Base-by-base conservation (phyloP, 371 early-diverging fungal genomes). In the Syncephalastrum monosporum region DNA sequence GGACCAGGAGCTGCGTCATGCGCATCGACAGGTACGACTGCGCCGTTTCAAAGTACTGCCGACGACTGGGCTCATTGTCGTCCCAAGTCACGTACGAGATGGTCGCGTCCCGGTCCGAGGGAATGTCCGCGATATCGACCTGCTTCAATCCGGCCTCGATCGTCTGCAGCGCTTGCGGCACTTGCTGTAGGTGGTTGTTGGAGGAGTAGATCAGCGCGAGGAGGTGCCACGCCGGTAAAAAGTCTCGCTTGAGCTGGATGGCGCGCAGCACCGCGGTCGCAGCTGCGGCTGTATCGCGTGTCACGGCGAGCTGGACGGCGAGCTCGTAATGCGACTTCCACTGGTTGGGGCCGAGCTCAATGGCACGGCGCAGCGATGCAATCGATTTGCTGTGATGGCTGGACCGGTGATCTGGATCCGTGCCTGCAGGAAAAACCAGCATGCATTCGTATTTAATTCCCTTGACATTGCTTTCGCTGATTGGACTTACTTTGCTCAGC, bases 161-260 rank as follows among this genome's bases (percentile, higher is more conserved):
- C 7, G 29, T 29, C 29, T 51, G n/a, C 46, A 54, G 25, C 53
- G 49, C 47, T 61, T 57, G 7, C 86, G 29, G 29, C 29, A 29
- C 29, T 29, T 29, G 29, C 29, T 29, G 29, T 3, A 29, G 29
- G 7, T 29, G 29, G 7, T 29, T 29, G 29, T 29, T 29, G 29
- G 71, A 82, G n/a, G 91, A 86, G 14, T 89, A 73, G 33, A 94
- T 64, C 42, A 95, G 78, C 0, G 86, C 87, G 27, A 96, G 67
- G 21, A 96, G 76, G 67, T 96, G 91, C 93, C 94, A 96, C 1
- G 92, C 86, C 6, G 87, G 77, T 16, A 87, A 71, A 50, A 85
- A 76, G 3, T 71, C 54, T 0, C 88, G 64, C n/a, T 91, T 81
- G 17, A 87, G 56, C 50, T 71, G 68, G 25, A 94, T 59, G 0